Base-by-base conservation (phyloP, 202 grass and related monocot genomes). In the Musa balbisiana region DNA sequence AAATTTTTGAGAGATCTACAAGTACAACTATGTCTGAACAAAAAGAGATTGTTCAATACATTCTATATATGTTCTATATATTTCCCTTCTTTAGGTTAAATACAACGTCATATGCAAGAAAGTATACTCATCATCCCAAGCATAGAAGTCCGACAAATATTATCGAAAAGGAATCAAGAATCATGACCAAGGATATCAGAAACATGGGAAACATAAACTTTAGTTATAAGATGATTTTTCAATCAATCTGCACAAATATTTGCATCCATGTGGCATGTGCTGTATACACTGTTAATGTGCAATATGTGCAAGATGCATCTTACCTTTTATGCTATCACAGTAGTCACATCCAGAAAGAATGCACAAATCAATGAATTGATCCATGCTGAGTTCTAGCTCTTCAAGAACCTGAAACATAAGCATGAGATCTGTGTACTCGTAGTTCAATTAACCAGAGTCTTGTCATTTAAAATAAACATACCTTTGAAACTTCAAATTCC, bases 281-380 rank as follows among this genome's bases (percentile, higher is more conserved):
- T 43, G 33, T 6, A 43, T 43, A 43, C 33, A 11, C 25, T 14
- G 63, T 27, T 66, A 9, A 66, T 66, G 63, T 25, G 62, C 10
- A 27, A 80, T 55, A 64, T 69, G 19, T 67, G 71, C 58, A 72
- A 52, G 50, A 73, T n/a, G 22, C 13, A 78, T 72, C 67, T 73
- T 53, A 91, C 94, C 94, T 97, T 67, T 97, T 78, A 97, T 97
- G 69, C 76, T 89, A 78, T 88, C 83, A n/a, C 94, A 97, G 83
- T 97, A 97, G 78, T 97, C 94, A 53, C 94, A 93, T 84, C 94
- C 94, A 85, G 82, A 87, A 56, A 97, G 88, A 83, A 97, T 93
- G 71, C 94, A 97, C 19, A 97, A 82, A 72, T 97, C 93, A 59
- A 91, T 83, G 79, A 97, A 97, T 70, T 97, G 90, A 83, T 93